phyloP scores from a whole-genome alignment of 768 basidiomycete genomes.

The Candolleomyces efflorescens region DNA sequence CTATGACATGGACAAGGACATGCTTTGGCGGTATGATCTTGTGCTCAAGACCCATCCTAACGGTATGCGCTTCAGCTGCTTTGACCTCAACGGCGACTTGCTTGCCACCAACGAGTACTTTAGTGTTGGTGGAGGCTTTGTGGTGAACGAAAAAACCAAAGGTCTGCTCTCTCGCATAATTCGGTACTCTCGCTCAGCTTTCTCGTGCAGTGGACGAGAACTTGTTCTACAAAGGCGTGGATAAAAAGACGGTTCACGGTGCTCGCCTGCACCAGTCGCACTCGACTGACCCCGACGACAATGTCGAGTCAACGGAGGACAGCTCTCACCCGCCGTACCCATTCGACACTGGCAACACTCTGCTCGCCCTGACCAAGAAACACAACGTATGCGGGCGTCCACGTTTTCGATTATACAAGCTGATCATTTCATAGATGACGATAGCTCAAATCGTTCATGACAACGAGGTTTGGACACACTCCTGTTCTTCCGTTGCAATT shows the following conservation, averaged over 20 bases:
- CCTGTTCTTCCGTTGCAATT: background rate
- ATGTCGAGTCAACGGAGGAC: constrained; percentile 3
- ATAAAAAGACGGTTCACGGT: constrained; percentile 75
- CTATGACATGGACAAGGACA: constrained; percentile 87
- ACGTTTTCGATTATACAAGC: constrained; percentile 5
- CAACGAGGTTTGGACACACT: constrained; percentile 55
- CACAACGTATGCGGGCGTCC: constrained; percentile 74
- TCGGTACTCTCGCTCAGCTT: background rate
- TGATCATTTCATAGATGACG: constrained; percentile 57
- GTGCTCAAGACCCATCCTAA: constrained; percentile 89
- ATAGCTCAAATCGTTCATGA: constrained; percentile 93
- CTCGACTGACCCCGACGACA: constrained; percentile 18
- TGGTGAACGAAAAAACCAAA: constrained; percentile 93
- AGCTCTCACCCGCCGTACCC: constrained; percentile 74
- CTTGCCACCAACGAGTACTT: constrained; percentile 96
- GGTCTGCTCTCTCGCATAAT: constrained; percentile 34
- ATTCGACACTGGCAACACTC: constrained; percentile 71
- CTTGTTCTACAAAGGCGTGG: constrained; percentile 88
- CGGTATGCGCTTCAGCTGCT: constrained; percentile 90
- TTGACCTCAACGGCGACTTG: constrained; percentile 74
- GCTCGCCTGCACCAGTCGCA: constrained; percentile 72
- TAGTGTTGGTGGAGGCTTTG: constrained; percentile 92
- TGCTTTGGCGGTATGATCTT: constrained; percentile 90
- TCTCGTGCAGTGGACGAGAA: constrained; percentile 75
- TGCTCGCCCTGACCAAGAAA: constrained; percentile 70